Conservation (phyloP, 176 grass and related monocot species). For the Triticum dicoccoides region DNA sequence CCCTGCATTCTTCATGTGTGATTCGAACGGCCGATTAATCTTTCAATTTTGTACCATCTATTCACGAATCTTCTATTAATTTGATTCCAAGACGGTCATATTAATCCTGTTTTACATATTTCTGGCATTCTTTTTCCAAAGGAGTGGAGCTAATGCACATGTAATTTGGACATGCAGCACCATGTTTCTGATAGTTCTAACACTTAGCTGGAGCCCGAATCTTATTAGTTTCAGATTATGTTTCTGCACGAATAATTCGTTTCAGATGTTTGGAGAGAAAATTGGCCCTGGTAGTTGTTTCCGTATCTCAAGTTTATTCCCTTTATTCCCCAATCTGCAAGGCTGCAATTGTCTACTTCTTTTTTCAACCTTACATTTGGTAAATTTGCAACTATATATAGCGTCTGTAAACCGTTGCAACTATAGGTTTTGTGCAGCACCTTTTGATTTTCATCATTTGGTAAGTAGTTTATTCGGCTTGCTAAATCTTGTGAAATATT, state of each 20-base stretch:
- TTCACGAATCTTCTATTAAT: background rate
- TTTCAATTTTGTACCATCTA: background rate
- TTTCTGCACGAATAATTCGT: background rate
- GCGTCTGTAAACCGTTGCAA: background rate
- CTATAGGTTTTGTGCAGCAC: background rate
- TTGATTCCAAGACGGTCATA: background rate
- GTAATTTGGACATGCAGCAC: background rate
- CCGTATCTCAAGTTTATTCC: background rate
- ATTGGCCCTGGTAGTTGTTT: background rate
- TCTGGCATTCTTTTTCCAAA: background rate
- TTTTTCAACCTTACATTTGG: background rate
- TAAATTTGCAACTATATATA: background rate
- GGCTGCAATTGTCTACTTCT: background rate
- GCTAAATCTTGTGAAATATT: background rate
- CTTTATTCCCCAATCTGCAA: background rate
- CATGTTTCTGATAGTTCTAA: background rate
- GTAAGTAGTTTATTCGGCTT: background rate
- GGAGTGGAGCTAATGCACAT: background rate
- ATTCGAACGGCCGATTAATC: background rate
- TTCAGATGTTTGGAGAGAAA: background rate
- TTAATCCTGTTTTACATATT: background rate
- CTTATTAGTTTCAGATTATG: background rate
- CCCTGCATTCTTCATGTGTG: background rate
- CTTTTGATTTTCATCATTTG: background rate
- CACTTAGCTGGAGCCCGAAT: background rate